Conservation (phyloP, 2,329 filamentous ascomycete species). For the Monosporascus sp. region DNA sequence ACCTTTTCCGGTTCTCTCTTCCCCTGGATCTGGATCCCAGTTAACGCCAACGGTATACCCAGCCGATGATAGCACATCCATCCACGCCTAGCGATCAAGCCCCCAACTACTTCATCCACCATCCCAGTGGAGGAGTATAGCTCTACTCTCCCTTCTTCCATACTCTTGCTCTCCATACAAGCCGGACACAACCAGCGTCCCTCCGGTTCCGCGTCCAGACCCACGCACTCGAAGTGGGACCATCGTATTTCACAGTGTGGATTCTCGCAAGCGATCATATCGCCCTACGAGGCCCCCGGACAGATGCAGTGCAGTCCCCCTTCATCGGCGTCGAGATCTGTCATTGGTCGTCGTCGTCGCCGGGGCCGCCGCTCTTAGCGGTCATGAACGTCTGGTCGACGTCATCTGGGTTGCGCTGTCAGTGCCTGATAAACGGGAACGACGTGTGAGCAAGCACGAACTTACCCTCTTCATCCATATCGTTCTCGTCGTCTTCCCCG, state of each 20-base stretch:
- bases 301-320: slow-evolving; percentile 6
- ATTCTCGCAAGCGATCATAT: slow-evolving; percentile 12
- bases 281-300: slow-evolving; percentile 4
- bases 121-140: background rate
- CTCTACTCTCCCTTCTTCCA: background rate
- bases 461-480: slow-evolving; percentile 9
- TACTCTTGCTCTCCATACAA: slow-evolving; percentile 7
- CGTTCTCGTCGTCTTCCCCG: slow-evolving; percentile 10
- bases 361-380: slow-evolving; percentile 3
- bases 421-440: background rate
- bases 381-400: slow-evolving; percentile 12
- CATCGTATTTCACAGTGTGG: slow-evolving; percentile 9
- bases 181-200: slow-evolving; percentile 13
- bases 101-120: background rate
- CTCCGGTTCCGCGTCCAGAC: slow-evolving; percentile 9
- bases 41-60: background rate
- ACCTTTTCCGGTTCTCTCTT: too few species aligned
- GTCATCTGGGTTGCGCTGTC: slow-evolving; percentile 2
- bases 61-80: background rate
- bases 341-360: slow-evolving; percentile 2
- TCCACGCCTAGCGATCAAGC: background rate
- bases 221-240: slow-evolving; percentile 16
- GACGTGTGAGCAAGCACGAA: too few species aligned
- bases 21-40: too few species aligned
- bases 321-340: background rate